Conservation (phyloP, 331 rosid species). For the Saraca asoca region DNA sequence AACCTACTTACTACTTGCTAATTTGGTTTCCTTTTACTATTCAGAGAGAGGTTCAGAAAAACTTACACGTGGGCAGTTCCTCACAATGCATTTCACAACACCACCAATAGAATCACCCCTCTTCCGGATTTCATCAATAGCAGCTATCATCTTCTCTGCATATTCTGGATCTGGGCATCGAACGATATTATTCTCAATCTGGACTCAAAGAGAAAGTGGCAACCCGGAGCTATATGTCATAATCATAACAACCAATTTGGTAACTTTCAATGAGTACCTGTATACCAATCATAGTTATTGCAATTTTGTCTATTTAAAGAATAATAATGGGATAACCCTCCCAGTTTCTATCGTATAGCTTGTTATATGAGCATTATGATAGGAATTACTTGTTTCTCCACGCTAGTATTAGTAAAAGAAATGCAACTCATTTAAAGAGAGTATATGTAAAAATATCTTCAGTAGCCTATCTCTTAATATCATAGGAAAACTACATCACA, state of each 20-base stretch:
- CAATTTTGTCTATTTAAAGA: background rate
- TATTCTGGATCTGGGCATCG: conserved; percentile 95
- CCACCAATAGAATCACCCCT: conserved; percentile 96
- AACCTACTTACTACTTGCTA: conserved; percentile 23
- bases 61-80: conserved; percentile 85
- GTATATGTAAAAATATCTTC: too few relatives aligned
- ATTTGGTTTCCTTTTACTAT: conserved; percentile 1
- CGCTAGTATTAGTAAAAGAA: too few relatives aligned
- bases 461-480: too few relatives aligned
- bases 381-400: too few relatives aligned
- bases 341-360: too few relatives aligned
- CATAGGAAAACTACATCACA: too few relatives aligned
- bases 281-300: background rate
- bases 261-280: conserved; percentile 21
- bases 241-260: background rate
- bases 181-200: conserved; percentile 93
- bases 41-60: conserved; percentile 12
- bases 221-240: background rate
- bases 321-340: too few relatives aligned
- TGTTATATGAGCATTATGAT: too few relatives aligned
- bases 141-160: conserved; percentile 96
- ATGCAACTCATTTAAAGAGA: too few relatives aligned
- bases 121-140: conserved; percentile 82
- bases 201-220: conserved; percentile 16
- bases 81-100: conserved; percentile 87